phyloP scores from a whole-genome alignment of 805 yeast genomes.

The Saturnispora hagleri region DNA sequence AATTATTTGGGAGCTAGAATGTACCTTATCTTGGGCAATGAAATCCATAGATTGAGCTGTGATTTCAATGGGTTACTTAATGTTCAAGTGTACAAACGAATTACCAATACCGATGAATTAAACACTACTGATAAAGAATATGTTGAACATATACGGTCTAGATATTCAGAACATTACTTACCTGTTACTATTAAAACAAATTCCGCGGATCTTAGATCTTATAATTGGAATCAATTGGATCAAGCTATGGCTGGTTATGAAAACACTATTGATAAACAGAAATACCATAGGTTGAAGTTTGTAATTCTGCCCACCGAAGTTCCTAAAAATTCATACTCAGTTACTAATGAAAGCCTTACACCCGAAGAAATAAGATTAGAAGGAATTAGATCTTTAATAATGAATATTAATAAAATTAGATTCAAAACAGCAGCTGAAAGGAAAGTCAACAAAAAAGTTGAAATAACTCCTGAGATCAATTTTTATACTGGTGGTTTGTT shows the following conservation, averaged over 20 bases:
- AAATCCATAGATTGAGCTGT: conserved; percentile 74
- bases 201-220: conserved; percentile 37
- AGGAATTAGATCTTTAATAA: conserved; percentile 65
- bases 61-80: conserved; percentile 65
- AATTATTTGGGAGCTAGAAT: conserved; percentile 49
- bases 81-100: conserved; percentile 61
- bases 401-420: conserved; percentile 50
- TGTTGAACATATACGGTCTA: conserved; percentile 57
- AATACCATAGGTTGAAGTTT: conserved; percentile 64
- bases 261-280: conserved; percentile 50
- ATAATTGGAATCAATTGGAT: conserved; percentile 89
- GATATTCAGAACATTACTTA: conserved; percentile 62
- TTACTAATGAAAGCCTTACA: conserved; percentile 49
- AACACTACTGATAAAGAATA: conserved; percentile 27
- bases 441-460: conserved; percentile 31
- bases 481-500: conserved; percentile 85
- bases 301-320: conserved; percentile 76
- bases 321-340: conserved; percentile 40
- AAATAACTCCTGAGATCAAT: conserved; percentile 60
- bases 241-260: conserved; percentile 88
- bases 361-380: conserved; percentile 90
- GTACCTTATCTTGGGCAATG: conserved; percentile 70
- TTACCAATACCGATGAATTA: conserved; percentile 13
- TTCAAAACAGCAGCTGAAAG: conserved; percentile 37
- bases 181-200: conserved; percentile 47